Conservation (phyloP, 169 alveolate species). For the Neospora caninum region DNA sequence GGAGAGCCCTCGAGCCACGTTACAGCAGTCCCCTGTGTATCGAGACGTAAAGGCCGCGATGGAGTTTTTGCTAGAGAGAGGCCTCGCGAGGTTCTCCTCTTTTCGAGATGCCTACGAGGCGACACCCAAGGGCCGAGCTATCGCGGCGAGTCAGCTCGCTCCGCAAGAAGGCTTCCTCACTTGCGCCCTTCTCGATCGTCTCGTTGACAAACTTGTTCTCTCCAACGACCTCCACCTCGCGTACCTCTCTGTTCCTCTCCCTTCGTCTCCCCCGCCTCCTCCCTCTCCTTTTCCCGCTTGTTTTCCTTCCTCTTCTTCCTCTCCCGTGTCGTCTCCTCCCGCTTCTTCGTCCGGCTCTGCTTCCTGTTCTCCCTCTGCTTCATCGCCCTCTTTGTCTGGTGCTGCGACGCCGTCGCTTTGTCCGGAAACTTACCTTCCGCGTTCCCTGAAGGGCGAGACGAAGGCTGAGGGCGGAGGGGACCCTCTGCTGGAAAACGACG, state of each 20-base stretch:
- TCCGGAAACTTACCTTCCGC: too few relatives aligned
- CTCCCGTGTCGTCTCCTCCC: not conserved
- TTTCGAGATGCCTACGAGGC: slow-evolving; percentile 13
- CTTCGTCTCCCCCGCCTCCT: not conserved
- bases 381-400: not conserved
- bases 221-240: slow-evolving; percentile 20
- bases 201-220: not conserved
- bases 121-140: slow-evolving; percentile 24
- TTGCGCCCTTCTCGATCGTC: not conserved
- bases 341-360: not conserved
- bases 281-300: not conserved
- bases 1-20: too few relatives aligned
- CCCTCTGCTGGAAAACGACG: not conserved
- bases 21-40: not conserved
- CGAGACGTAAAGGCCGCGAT: not conserved
- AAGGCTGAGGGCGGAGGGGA: not conserved
- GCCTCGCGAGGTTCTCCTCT: not conserved
- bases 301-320: slow-evolving; percentile 60
- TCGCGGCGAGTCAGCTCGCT: slow-evolving; percentile 6
- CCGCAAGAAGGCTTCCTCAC: slow-evolving; percentile 23
- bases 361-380: not conserved
- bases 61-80: not conserved
- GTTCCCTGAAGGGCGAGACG: too few relatives aligned
- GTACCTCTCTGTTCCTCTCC: not conserved
- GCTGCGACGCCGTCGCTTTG: too few relatives aligned